Evolutionary conservation across 208 protist genomes (phyloP).

Genomic region (Leishmania guyanensis): DNA sequence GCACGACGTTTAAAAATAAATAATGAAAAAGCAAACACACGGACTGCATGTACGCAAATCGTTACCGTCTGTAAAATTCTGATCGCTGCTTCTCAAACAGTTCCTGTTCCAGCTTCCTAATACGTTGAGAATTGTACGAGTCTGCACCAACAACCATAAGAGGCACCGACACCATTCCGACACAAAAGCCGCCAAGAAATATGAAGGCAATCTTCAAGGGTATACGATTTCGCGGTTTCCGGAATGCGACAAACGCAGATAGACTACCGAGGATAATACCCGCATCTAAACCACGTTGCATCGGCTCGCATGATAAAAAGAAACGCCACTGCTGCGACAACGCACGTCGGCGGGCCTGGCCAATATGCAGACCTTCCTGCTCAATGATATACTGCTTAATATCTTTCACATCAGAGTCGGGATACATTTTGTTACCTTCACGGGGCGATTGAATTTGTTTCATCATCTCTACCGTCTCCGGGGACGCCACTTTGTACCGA

Average conservation of each 20-base stretch:
- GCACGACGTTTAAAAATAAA: slow-evolving; percentile 18
- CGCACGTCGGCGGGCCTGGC: slow-evolving; percentile 46
- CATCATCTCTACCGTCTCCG: slow-evolving; percentile 82
- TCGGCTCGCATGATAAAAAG: slow-evolving; percentile 82
- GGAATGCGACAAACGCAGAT: slow-evolving; percentile 60
- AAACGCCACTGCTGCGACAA: slow-evolving; percentile 88
- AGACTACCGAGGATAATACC: slow-evolving; percentile 82
- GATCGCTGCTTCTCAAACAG: slow-evolving; percentile 75
- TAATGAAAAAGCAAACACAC: neutral
- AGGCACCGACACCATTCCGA: slow-evolving; percentile 67
- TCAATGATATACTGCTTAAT: slow-evolving; percentile 87
- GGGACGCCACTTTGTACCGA: slow-evolving; percentile 71
- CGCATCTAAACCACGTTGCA: slow-evolving; percentile 82
- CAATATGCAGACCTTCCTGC: slow-evolving; percentile 81
- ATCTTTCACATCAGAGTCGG: slow-evolving; percentile 73
- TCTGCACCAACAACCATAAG: slow-evolving; percentile 70
- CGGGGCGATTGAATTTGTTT: slow-evolving; percentile 62
- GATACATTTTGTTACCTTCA: slow-evolving; percentile 67
- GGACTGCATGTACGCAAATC: neutral
- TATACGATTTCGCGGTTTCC: slow-evolving; percentile 59
- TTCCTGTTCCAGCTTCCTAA: slow-evolving; percentile 76
- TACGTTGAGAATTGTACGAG: slow-evolving; percentile 67
- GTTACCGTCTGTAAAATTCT: slow-evolving; percentile 57
- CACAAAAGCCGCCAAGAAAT: slow-evolving; percentile 73
- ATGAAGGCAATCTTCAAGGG: slow-evolving; percentile 64